Percentiles rank a stretch among this genome's conserved stretches.
Evolutionary conservation across 2,329 filamentous ascomycete genomes (phyloP).

Genomic region (Fusarium sp.): DNA sequence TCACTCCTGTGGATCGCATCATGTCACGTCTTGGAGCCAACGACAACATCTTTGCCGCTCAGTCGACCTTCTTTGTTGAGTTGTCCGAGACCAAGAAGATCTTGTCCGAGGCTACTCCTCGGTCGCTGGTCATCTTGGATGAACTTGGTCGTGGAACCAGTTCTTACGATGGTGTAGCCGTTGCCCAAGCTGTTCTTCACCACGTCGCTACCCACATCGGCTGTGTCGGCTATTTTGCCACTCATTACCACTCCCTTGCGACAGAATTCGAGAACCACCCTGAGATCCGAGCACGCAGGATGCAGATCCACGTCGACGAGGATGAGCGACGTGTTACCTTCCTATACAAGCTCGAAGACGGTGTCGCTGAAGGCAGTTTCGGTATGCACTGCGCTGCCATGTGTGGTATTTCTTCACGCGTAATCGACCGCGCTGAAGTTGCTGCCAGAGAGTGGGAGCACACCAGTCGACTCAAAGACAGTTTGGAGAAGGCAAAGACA

Average conservation of each 20-base stretch:
- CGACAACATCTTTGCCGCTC: slow-evolving; percentile 98
- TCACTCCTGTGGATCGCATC: slow-evolving; percentile 95
- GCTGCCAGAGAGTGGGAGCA: slow-evolving; percentile 96
- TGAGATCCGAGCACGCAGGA: slow-evolving; percentile 85
- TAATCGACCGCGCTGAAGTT: slow-evolving; percentile 87
- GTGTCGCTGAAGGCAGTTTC: slow-evolving; percentile 95
- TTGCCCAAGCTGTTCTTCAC: slow-evolving; percentile 96
- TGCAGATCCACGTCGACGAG: slow-evolving; percentile 95
- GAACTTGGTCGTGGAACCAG: slow-evolving; percentile 95
- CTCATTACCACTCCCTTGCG: slow-evolving; percentile 94
- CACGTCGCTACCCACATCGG: slow-evolving; percentile 94
- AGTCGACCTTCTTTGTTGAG: slow-evolving; percentile 98
- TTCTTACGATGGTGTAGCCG: slow-evolving; percentile 95
- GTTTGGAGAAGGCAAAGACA: slow-evolving; percentile 81
- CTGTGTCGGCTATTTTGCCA: slow-evolving; percentile 95
- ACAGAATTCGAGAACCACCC: slow-evolving; percentile 91
- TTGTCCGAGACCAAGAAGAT: slow-evolving; percentile 99
- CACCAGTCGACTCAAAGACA: slow-evolving; percentile 89
- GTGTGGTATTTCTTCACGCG: slow-evolving; percentile 88
- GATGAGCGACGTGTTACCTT: slow-evolving; percentile 90
- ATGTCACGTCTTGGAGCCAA: slow-evolving; percentile 98
- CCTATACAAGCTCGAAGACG: slow-evolving; percentile 91
- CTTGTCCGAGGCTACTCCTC: slow-evolving; percentile 89
- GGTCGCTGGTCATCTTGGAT: slow-evolving; percentile 95
- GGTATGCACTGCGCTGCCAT: slow-evolving; percentile 99